Conservation (phyloP, 2,329 filamentous ascomycete species). For the Sarocladium strictum region DNA sequence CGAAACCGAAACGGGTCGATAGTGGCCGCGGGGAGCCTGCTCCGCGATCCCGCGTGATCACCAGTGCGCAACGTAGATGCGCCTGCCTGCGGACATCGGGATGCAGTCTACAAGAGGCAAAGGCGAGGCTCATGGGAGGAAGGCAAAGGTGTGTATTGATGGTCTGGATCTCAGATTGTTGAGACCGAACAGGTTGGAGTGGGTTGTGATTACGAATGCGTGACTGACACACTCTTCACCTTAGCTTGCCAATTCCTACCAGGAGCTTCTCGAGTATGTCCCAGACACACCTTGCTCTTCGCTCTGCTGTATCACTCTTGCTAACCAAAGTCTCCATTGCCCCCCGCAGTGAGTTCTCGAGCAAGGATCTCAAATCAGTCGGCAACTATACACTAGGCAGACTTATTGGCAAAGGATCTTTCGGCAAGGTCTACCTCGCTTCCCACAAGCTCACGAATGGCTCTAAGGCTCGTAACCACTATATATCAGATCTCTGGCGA, state of each 20-base stretch:
- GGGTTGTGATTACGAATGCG: too few relatives aligned
- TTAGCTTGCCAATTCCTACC: conserved; percentile 93
- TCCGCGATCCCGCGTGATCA: background rate
- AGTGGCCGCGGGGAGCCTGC: background rate
- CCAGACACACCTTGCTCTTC: background rate
- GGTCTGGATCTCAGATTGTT: background rate
- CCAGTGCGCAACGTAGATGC: background rate
- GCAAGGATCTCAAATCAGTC: conserved; percentile 82
- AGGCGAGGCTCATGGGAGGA: conserved; percentile 53
- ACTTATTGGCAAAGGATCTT: conserved; percentile 94
- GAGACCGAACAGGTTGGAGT: too few relatives aligned
- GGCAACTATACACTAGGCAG: conserved; percentile 91
- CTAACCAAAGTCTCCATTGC: background rate
- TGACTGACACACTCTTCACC: background rate
- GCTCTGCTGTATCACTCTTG: background rate
- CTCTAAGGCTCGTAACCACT: conserved; percentile 78
- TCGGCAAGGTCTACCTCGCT: conserved; percentile 96
- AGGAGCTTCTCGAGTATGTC: conserved; percentile 86
- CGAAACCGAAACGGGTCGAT: background rate
- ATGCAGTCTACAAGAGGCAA: conserved; percentile 51
- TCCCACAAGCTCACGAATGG: conserved; percentile 97
- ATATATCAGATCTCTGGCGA: too few relatives aligned
- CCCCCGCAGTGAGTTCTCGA: conserved; percentile 75
- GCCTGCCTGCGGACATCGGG: conserved; percentile 19
- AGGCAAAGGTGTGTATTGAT: conserved; percentile 48